These are phyloP conservation scores for Lepiota brunneoincarnata DNA, from an alignment of 768 basidiomycete genomes.

Conservation along the genomic window DNA sequence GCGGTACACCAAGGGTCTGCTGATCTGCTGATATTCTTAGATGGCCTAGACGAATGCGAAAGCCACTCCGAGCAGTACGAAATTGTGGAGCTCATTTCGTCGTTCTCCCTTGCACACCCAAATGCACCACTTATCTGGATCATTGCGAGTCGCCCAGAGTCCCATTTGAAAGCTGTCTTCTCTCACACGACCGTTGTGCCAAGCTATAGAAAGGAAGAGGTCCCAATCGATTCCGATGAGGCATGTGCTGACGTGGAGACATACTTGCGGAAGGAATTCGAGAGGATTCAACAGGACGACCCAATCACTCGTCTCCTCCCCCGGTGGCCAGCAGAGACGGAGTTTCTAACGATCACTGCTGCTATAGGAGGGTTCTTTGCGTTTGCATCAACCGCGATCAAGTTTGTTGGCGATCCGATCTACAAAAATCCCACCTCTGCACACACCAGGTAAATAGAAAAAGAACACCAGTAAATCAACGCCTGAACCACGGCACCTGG, in stretches of 20 bases:
- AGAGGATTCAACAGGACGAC: background rate
- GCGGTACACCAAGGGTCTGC: background rate
- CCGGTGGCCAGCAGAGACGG: background rate
- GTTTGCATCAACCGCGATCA: background rate
- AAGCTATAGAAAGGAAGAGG: background rate
- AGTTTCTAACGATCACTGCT: background rate
- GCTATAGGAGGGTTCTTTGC: background rate
- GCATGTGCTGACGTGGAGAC: background rate
- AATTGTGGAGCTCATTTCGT: background rate
- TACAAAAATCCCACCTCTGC: background rate
- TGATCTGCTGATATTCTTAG: background rate
- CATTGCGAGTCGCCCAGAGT: constrained; percentile 5
- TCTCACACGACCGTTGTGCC: background rate
- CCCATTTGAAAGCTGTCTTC: background rate
- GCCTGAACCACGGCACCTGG: too few relatives aligned
- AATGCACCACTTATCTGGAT: background rate
- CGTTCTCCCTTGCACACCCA: background rate
- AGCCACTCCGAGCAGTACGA: background rate
- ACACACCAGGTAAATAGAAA: too few relatives aligned
- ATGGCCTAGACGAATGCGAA: background rate
- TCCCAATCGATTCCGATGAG: background rate
- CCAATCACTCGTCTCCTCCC: background rate
- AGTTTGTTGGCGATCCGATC: background rate
- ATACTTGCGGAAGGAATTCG: background rate
- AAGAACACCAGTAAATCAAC: too few relatives aligned